A percentile compares a stretch with the other conserved stretches of the same genome.
phyloP scores from a whole-genome alignment of 352 stramenopile species.

The Phytophthora agathidicida region DNA sequence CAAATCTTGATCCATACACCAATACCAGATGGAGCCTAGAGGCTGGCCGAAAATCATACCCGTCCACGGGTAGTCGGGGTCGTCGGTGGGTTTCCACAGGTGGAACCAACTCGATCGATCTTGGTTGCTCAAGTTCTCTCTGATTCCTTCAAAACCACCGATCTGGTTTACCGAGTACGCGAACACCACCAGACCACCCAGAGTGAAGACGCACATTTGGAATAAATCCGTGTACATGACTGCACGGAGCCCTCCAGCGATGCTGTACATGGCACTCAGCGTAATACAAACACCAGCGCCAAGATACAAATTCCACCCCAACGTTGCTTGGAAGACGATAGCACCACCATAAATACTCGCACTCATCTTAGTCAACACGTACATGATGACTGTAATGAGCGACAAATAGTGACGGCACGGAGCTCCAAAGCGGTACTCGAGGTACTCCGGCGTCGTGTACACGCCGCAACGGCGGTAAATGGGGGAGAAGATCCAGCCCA shows the following conservation, averaged over 20 bases:
- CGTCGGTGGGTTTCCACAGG: conserved; percentile 55
- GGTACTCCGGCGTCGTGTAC: conserved; percentile 62
- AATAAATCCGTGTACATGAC: conserved; percentile 81
- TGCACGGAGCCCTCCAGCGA: conserved; percentile 61
- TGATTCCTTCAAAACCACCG: conserved; percentile 60
- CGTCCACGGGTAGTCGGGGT: conserved; percentile 72
- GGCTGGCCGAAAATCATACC: conserved; percentile 73
- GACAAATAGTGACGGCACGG: conserved; percentile 64
- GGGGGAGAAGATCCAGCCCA: conserved; percentile 69
- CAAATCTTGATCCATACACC: conserved; percentile 77
- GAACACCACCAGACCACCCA: conserved; percentile 65
- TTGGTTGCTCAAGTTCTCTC: conserved; percentile 51
- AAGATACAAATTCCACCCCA: conserved; percentile 68
- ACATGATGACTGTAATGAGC: conserved; percentile 66
- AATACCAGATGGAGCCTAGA: conserved; percentile 72
- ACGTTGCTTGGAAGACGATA: conserved; percentile 62
- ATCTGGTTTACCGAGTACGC: conserved; percentile 56
- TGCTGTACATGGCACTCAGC: conserved; percentile 64
- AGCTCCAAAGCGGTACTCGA: conserved; percentile 55
- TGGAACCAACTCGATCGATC: conserved; percentile 52
- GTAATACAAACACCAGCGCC: conserved; percentile 53
- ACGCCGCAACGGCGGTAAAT: conserved; percentile 65
- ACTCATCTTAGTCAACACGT: conserved; percentile 72
- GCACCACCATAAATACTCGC: conserved; percentile 72
- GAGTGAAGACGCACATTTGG: conserved; percentile 71